These are phyloP conservation scores for Pyrenula massariospora DNA, from an alignment of 495 filamentous ascomycete species.

Conservation along the genomic window DNA sequence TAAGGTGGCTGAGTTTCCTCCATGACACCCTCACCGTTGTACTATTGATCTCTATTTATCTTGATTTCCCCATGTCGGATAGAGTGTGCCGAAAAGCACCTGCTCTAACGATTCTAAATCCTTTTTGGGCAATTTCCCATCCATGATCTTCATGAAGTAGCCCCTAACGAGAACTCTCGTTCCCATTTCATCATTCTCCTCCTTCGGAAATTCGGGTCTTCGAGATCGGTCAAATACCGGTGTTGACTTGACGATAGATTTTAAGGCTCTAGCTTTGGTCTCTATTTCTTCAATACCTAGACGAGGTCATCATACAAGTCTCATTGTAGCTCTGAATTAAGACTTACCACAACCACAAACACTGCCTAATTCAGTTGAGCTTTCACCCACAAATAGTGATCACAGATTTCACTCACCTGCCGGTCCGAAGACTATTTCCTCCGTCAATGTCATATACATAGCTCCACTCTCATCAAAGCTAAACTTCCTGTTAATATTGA, in stretches of 20 bases:
- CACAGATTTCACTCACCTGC: slow-evolving; percentile 6
- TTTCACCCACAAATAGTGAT: background rate
- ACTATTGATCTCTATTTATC: no score
- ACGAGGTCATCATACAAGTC: background rate
- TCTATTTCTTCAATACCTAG: background rate
- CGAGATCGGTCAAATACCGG: background rate
- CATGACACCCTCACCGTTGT: no score
- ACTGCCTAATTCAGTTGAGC: background rate
- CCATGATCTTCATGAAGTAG: background rate
- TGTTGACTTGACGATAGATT: background rate
- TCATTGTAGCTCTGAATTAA: background rate
- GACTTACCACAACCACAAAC: slow-evolving; percentile 5
- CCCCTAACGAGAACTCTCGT: background rate
- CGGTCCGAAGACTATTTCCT: slow-evolving; percentile 8
- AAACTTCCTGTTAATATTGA: slow-evolving; percentile 1
- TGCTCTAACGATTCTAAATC: background rate
- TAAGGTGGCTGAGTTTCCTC: no score
- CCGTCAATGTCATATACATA: background rate
- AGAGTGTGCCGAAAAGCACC: background rate
- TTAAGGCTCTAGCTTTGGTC: background rate
- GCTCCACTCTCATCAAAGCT: slow-evolving; percentile 4
- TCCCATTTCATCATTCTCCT: background rate
- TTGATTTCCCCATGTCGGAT: background rate
- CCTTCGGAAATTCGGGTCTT: background rate
- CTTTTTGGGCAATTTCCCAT: background rate